These are phyloP conservation scores for Carex pumila DNA, from an alignment of 176 grass and related monocot species.

Conservation along the genomic window DNA sequence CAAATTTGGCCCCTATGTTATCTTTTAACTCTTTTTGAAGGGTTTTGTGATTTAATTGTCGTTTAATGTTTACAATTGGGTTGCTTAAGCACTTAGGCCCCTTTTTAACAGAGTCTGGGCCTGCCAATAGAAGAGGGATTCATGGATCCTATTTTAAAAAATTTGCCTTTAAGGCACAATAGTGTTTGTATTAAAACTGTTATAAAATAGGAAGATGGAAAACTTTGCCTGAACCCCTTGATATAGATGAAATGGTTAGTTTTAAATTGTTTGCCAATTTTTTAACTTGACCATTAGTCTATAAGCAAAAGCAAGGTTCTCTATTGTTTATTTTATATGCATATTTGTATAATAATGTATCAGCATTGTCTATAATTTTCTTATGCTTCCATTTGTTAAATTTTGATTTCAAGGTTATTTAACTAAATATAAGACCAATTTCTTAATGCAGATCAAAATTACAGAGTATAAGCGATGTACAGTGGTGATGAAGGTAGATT, in stretches of 20 bases:
- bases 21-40: background rate
- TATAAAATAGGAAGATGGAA: no score
- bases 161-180: no score
- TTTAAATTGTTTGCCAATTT: no score
- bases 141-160: background rate
- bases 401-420: background rate
- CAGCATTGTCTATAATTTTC: background rate
- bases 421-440: background rate
- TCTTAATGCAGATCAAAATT: slow-evolving; percentile 45
- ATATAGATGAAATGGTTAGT: background rate
- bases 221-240: background rate
- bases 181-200: no score
- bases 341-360: background rate
- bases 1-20: background rate
- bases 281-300: background rate
- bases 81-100: background rate
- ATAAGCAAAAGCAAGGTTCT: background rate
- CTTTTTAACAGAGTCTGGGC: background rate
- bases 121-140: background rate
- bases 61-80: background rate
- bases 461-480: slow-evolving; percentile 44
- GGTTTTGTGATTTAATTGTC: background rate
- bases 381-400: background rate
- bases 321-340: background rate
- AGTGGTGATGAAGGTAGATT: slow-evolving; percentile 57